phyloP scores from a whole-genome alignment of 1,284 basidiomycete genomes.

The Ceratobasidium papillatum region DNA sequence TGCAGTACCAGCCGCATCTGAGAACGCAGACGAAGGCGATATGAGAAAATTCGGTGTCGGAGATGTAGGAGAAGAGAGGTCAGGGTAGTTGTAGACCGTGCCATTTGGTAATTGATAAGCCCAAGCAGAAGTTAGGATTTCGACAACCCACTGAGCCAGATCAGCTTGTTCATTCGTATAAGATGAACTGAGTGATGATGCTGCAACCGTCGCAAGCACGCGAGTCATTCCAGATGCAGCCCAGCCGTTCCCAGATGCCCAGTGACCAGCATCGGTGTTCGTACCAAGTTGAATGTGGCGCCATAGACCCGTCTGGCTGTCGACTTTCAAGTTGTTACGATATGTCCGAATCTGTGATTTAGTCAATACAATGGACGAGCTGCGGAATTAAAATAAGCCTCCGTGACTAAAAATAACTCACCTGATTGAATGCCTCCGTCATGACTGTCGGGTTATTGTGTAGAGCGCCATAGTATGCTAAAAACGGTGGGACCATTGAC shows the following conservation, averaged over 20 bases:
- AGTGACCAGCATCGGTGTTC: conserved; percentile 59
- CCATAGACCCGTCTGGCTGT: conserved; percentile 54
- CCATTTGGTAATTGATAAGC: conserved; percentile 31
- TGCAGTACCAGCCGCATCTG: conserved; percentile 40
- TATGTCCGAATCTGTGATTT: conserved; percentile 60
- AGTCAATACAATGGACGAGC: conserved; percentile 55
- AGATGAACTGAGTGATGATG: conserved; percentile 52
- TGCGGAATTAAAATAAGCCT: conserved; percentile 54
- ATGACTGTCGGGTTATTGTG: conserved; percentile 24
- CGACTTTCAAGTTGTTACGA: conserved; percentile 56
- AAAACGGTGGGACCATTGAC: conserved; percentile 70
- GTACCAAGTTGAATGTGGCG: conserved; percentile 57
- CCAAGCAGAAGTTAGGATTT: conserved; percentile 55
- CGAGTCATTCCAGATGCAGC: conserved; percentile 57
- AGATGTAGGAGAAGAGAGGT: conserved; percentile 24
- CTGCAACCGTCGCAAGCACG: conserved; percentile 59
- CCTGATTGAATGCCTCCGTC: conserved; percentile 27
- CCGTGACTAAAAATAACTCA: conserved; percentile 52
- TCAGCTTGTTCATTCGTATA: conserved; percentile 51
- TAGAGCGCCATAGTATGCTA: conserved; percentile 55
- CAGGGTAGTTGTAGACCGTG: conserved; percentile 35
- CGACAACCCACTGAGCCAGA: conserved; percentile 57
- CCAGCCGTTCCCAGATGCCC: conserved; percentile 63
- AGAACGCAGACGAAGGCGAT: conserved; percentile 40
- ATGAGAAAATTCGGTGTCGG: conserved; percentile 8